Evolutionary conservation across 139 green algal genomes (phyloP).

Genomic region (Chlamydomonas incerta): DNA sequence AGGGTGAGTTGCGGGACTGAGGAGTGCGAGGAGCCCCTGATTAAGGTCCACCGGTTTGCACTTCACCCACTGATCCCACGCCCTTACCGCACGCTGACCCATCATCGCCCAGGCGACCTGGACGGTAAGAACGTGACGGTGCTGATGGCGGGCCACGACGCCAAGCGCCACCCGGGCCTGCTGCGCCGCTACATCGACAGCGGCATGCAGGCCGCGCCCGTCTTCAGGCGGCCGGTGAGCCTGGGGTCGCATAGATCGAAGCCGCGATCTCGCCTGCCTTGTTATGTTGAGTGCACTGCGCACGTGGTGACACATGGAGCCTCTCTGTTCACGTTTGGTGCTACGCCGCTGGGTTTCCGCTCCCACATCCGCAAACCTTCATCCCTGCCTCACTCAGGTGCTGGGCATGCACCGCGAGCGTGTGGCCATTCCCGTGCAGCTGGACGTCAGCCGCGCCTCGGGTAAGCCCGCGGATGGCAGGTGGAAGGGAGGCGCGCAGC

Average conservation of each 20-base stretch:
- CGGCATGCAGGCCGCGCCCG: background rate
- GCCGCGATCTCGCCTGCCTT: no score
- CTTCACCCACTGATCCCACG: no score
- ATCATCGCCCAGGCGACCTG: slow-evolving; percentile 11
- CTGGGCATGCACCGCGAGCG: slow-evolving; percentile 34
- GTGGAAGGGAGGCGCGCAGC: no score
- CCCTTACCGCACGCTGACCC: no score
- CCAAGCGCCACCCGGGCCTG: background rate
- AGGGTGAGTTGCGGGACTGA: background rate
- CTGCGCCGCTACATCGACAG: background rate
- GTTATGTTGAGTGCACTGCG: no score
- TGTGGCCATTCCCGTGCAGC: slow-evolving; percentile 19
- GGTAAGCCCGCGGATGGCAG: background rate
- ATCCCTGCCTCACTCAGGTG: background rate
- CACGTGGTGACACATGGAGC: background rate
- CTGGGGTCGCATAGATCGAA: no score
- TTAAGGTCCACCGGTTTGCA: background rate
- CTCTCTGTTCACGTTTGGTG: background rate
- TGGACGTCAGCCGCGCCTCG: slow-evolving; percentile 3
- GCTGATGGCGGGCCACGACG: slow-evolving; percentile 8
- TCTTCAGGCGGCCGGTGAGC: background rate
- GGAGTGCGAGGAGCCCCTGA: no score
- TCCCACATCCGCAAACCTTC: background rate
- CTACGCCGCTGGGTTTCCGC: no score
- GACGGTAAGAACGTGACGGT: slow-evolving; percentile 18